phyloP scores from a whole-genome alignment of 768 basidiomycete genomes.

The Cystofilobasidium ferigula region DNA sequence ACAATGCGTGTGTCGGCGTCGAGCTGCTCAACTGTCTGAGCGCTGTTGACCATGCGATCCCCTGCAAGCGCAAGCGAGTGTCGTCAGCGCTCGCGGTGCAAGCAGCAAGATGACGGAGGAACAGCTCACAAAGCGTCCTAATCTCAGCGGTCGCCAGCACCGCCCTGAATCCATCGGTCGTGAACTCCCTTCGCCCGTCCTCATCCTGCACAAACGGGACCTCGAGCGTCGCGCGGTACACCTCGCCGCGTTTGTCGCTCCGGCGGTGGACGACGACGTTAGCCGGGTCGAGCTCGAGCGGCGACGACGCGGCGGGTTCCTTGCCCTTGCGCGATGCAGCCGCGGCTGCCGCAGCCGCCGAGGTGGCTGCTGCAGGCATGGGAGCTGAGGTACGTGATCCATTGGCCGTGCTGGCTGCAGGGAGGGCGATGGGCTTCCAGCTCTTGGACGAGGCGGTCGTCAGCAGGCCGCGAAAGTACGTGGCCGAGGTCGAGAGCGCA shows the following conservation, averaged over 20 bases:
- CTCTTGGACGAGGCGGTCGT: conserved; percentile 56
- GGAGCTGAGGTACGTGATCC: conserved; percentile 32
- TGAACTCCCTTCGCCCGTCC: conserved; percentile 41
- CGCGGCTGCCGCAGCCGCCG: conserved; percentile 27
- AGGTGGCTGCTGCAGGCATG: conserved; percentile 26
- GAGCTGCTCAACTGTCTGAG: conserved; percentile 70
- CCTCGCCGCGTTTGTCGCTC: conserved; percentile 57
- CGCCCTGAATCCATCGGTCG: conserved; percentile 65
- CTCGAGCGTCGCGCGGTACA: conserved; percentile 73
- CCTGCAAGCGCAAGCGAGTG: too few species aligned
- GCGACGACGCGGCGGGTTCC: conserved; percentile 42
- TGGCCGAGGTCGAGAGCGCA: conserved; percentile 59
- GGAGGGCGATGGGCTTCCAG: conserved; percentile 65
- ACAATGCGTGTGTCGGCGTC: conserved; percentile 74
- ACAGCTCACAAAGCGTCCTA: conserved; percentile 48
- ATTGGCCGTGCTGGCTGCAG: conserved; percentile 28
- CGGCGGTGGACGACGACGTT: conserved; percentile 73
- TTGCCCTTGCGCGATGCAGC: conserved; percentile 51
- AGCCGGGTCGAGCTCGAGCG: conserved; percentile 44
- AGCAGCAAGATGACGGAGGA: too few species aligned
- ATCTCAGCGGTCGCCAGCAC: conserved; percentile 76
- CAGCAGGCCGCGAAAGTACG: conserved; percentile 65
- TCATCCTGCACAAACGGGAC: conserved; percentile 47
- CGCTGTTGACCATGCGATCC: conserved; percentile 86
- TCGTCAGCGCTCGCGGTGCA: too few species aligned